These are phyloP conservation scores for Mycena kentingensis DNA, from an alignment of 768 basidiomycete species.

Conservation along the genomic window DNA sequence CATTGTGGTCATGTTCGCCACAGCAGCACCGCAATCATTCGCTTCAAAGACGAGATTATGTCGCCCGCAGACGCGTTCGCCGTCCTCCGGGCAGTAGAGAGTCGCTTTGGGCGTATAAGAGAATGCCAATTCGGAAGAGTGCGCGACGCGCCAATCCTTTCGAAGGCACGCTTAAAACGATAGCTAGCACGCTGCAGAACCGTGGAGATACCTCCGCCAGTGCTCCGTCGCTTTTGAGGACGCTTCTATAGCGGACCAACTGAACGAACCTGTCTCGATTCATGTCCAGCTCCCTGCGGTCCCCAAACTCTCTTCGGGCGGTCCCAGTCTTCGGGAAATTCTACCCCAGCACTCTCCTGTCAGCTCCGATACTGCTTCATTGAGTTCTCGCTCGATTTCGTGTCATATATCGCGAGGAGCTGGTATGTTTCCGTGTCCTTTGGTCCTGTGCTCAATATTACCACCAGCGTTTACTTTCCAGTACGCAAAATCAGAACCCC, in stretches of 20 bases:
- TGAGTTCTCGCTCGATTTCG: not conserved
- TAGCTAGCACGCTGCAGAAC: not conserved
- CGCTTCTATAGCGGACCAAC: not conserved
- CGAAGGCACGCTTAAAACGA: too few relatives aligned
- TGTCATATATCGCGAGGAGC: not conserved
- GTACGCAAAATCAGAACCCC: not conserved
- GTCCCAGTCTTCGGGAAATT: not conserved
- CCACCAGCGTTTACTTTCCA: not conserved
- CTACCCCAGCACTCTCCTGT: too few relatives aligned
- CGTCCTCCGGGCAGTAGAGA: constrained; percentile 57
- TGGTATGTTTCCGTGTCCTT: too few relatives aligned
- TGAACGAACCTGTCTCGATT: not conserved
- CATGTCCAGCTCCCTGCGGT: not conserved
- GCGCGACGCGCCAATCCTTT: not conserved
- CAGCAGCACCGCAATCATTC: constrained; percentile 38
- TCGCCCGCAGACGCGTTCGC: constrained; percentile 54
- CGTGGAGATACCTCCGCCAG: not conserved
- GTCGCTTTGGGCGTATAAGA: constrained; percentile 15
- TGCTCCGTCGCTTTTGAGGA: not conserved
- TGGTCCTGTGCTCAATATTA: too few relatives aligned
- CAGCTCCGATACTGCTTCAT: too few relatives aligned
- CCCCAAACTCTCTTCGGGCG: not conserved
- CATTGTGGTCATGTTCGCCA: constrained; percentile 10
- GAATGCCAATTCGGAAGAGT: constrained; percentile 11
- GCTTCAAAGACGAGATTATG: constrained; percentile 40